Evolutionary conservation across 768 basidiomycete genomes (phyloP), one percentile per base, ranked within the genome.

Genomic region (Termitomyces sp.): DNA sequence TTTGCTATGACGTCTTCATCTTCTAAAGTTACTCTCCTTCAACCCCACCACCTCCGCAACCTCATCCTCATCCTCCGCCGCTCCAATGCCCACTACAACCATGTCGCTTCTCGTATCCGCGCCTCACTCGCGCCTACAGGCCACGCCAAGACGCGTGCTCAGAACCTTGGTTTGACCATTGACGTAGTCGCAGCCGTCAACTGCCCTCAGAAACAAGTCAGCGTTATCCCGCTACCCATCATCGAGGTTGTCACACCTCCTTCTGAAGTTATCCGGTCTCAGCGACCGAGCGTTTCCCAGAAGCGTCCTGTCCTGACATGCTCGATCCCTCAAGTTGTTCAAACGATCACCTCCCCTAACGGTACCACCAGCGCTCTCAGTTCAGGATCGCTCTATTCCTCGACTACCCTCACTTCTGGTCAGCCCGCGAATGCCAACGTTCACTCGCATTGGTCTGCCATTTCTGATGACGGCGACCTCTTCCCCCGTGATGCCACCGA

Each of bases 81-180:
- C 27, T 72, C 83, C 45, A 84, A 83, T 67, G 65, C 61, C 4
- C 76, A 72, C 47, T 78, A 79, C 66, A 42, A 62, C 33, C 62
- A 59, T 20, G 66, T 81, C 54, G 81, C 82, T 3, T 65, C 67
- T 33, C 64, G 67, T 39, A 65, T 73, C 26, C 81, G 82, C 49
- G 62, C 61, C 24, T 58, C 69, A 3, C 67, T 70, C 5, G 68
- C 48, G 9, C 76, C 72, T 16, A 79, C 79, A 0, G 62, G 74
- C 59, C 81, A 80, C 63, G 85, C 85, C 10, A 79, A 76, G 55
- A 73, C 66, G n/a, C 79, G 71, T 26, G 85, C 85, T 4, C 62
- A 58, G 13, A 58, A 58, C 14, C 74, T 79, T n/a, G 73, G 77
- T 30, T 79, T 86, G 34, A 62, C 57, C 6, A 69, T 87, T 48